Conservation (phyloP, 2,329 filamentous ascomycete genomes). For the Xylariaceae sp. region DNA sequence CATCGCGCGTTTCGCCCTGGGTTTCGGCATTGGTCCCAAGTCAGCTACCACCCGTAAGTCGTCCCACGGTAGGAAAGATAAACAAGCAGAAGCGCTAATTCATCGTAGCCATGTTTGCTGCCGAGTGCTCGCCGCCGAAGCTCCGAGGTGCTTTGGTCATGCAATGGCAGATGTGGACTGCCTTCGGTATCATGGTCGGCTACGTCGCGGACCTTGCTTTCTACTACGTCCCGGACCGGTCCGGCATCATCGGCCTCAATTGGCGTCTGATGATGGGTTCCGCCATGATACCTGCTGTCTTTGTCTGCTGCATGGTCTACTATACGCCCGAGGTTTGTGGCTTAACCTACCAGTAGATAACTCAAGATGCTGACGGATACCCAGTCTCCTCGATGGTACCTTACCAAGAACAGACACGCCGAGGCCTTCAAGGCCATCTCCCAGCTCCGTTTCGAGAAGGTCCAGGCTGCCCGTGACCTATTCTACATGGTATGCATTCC, state of each 20-base stretch:
- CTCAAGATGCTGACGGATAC: constrained; percentile 6
- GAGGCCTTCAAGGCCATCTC: constrained; percentile 53
- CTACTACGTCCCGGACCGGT: constrained; percentile 55
- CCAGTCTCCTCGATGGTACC: constrained; percentile 42
- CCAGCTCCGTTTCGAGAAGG: constrained; percentile 51
- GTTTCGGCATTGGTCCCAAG: constrained; percentile 72
- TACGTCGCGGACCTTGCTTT: constrained; percentile 65
- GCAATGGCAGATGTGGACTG: constrained; percentile 66
- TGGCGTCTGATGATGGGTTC: constrained; percentile 74
- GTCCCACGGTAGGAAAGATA: not conserved
- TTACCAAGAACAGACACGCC: constrained; percentile 49
- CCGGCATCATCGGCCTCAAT: constrained; percentile 57
- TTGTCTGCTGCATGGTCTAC: constrained; percentile 58
- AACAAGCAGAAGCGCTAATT: not conserved
- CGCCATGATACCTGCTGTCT: constrained; percentile 63
- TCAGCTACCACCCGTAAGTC: constrained; percentile 61
- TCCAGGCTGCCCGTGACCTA: constrained; percentile 58
- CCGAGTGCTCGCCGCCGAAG: constrained; percentile 65
- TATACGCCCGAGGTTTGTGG: constrained; percentile 42
- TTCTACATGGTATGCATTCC: too few species aligned
- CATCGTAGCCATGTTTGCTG: constrained; percentile 62
- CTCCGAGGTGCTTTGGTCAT: constrained; percentile 73
- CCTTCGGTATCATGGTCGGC: constrained; percentile 59
- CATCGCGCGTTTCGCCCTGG: constrained; percentile 69
- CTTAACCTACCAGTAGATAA: not conserved